Evolutionary conservation across 2,329 filamentous ascomycete species (phyloP).

Genomic region (Sporothrix schenckii): DNA sequence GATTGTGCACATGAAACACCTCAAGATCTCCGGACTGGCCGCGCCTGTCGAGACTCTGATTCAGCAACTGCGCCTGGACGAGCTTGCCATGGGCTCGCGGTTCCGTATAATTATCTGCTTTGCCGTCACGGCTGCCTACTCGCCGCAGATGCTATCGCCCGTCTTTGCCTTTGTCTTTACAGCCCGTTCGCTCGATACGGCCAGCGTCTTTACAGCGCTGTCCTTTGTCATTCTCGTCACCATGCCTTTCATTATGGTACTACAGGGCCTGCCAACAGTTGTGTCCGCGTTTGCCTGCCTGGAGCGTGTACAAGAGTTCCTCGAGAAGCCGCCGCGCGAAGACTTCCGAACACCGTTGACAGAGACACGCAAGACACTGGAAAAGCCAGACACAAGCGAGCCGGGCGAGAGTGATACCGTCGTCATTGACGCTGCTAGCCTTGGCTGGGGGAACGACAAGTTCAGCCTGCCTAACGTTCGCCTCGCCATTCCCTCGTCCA

Average conservation of each 20-base stretch:
- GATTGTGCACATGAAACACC: constrained; percentile 46
- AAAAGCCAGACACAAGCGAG: constrained; percentile 3
- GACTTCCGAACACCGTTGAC: constrained; percentile 38
- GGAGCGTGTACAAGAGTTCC: constrained; percentile 45
- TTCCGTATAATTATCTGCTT: constrained; percentile 42
- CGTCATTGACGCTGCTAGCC: constrained; percentile 36
- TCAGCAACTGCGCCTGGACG: constrained; percentile 43
- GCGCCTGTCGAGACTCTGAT: constrained; percentile 41
- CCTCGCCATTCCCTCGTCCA: constrained; percentile 41
- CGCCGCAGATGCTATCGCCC: constrained; percentile 46
- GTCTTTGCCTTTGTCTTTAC: constrained; percentile 43
- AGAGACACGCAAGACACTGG: neutral
- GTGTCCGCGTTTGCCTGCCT: constrained; percentile 44
- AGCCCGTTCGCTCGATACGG: constrained; percentile 36
- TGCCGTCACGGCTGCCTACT: constrained; percentile 41
- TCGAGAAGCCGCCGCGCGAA: constrained; percentile 41
- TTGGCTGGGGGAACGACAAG: constrained; percentile 45
- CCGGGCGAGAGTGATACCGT: neutral
- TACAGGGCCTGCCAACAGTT: constrained; percentile 43
- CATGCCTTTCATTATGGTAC: constrained; percentile 41
- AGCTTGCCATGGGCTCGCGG: constrained; percentile 40
- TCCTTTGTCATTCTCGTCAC: constrained; percentile 45
- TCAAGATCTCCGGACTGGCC: constrained; percentile 47
- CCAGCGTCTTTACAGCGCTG: constrained; percentile 42
- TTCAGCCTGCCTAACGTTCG: constrained; percentile 42